Conservation (phyloP, 352 stramenopile species). For the Globisporangium irregulare region DNA sequence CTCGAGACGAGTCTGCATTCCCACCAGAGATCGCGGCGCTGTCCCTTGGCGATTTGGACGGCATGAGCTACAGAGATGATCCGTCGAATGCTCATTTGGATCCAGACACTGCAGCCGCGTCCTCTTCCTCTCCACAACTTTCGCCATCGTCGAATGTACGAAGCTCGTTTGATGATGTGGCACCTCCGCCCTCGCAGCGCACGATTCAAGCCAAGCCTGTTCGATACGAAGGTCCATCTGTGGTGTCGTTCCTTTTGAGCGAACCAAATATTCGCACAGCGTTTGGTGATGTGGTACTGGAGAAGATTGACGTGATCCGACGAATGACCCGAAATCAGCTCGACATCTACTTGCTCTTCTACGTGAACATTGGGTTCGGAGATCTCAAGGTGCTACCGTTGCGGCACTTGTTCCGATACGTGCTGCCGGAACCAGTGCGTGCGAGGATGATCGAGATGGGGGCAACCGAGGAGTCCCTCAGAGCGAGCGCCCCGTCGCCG, state of each 20-base stretch:
- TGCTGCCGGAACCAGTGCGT: constrained; percentile 55
- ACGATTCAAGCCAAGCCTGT: constrained; percentile 38
- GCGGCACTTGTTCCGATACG: constrained; percentile 75
- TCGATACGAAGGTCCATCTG: constrained; percentile 65
- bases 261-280: constrained; percentile 63
- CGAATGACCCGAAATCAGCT: constrained; percentile 42
- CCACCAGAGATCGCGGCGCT: constrained; percentile 29
- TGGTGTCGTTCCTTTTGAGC: constrained; percentile 64
- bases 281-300: constrained; percentile 78
- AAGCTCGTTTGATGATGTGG: constrained; percentile 15
- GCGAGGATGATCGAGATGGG: constrained; percentile 70
- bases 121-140: not conserved
- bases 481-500: constrained; percentile 57
- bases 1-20: constrained; percentile 50
- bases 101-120: not conserved
- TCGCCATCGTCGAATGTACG: constrained; percentile 1
- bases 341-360: constrained; percentile 78
- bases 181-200: constrained; percentile 9
- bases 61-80: constrained; percentile 18
- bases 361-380: constrained; percentile 54
- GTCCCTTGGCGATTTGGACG: constrained; percentile 21
- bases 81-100: not conserved
- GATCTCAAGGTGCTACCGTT: constrained; percentile 60
- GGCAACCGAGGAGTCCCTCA: constrained; percentile 62
- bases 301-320: constrained; percentile 81